Evolutionary conservation across 2,329 filamentous ascomycete genomes (phyloP).

Genomic region (Monilinia polystroma): DNA sequence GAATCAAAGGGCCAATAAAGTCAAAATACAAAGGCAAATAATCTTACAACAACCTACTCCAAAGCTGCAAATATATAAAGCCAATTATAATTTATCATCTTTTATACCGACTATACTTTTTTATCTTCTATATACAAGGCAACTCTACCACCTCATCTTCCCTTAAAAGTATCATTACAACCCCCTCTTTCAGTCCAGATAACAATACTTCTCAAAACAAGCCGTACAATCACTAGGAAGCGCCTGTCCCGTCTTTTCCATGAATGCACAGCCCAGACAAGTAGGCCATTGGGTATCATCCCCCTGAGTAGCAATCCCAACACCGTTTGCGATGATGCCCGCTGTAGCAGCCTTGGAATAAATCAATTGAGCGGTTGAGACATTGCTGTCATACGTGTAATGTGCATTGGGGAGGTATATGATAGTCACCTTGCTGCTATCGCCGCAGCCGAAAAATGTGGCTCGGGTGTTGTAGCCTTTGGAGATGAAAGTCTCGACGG

Average conservation of each 20-base stretch:
- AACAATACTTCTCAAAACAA: slow-evolving; percentile 47
- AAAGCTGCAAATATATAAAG: background rate
- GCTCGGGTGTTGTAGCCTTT: slow-evolving; percentile 30
- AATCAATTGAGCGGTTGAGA: slow-evolving; percentile 38
- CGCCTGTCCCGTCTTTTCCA: slow-evolving; percentile 38
- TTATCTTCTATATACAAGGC: background rate
- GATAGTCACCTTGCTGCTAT: slow-evolving; percentile 33
- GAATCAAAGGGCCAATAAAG: background rate
- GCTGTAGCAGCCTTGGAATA: slow-evolving; percentile 42
- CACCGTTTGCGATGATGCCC: slow-evolving; percentile 45
- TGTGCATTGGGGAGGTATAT: slow-evolving; percentile 45
- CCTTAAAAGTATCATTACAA: background rate
- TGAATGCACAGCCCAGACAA: slow-evolving; percentile 47
- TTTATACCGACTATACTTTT: background rate
- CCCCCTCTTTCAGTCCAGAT: background rate
- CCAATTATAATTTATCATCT: background rate
- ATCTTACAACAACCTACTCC: background rate
- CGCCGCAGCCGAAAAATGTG: slow-evolving; percentile 48
- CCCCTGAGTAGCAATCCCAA: slow-evolving; percentile 43
- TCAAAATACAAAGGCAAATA: background rate
- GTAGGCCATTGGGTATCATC: slow-evolving; percentile 40
- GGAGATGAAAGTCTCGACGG: slow-evolving; percentile 41
- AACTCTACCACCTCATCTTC: background rate
- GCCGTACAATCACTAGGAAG: slow-evolving; percentile 42
- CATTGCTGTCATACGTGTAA: slow-evolving; percentile 42